Base-by-base conservation (phyloP, 2,329 filamentous ascomycete genomes). In the Talaromyces amestolkiae region DNA sequence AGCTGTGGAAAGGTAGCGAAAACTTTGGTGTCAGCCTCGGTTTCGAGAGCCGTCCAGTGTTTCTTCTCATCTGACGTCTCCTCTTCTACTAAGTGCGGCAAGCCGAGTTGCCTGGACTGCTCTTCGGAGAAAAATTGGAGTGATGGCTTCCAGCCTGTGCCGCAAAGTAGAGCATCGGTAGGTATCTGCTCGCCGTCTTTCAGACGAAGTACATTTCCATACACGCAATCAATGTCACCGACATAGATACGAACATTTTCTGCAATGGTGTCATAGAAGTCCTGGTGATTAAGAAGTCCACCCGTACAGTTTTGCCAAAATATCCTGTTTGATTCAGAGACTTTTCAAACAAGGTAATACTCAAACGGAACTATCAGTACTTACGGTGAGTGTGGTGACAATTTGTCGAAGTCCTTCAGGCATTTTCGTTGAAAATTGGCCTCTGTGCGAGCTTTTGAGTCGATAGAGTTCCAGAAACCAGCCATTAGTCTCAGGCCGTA, bases 281-380 rank as follows among this genome's bases (percentile, higher is more conserved):
- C 61, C 39, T 27, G 61, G 53, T 64, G 61, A 6, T 64, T 64
- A 5, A 64, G 61, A 51, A 64, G 61, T n/a, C 61, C 61, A 58
- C 61, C 61, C 9, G 61, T 64, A 33, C 53, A 64, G 39, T 64
- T 58, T 51, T 58, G 61, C 61, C 61, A 64, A 31, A 64, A 64
- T 64, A 58, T 64, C 53, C 53, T 64, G 15, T 58, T 63, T 58
- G 7, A 19, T 64, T 64, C 47, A 51, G 41, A 35, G 13, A 58
- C 22, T 49, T 17, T 37, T 7, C 41, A 19, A 27, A 35, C 8
- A 59, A 17, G 7, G 8, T 31, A 15, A 7, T 37, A 58, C 33
- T 47, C 31, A 19, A 39, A 54, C 17, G n/a, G 19, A 22, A 22
- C 49, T 27, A 24, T 51, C 53, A 64, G 53, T n/a, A 41, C 61